Evolutionary conservation across 495 filamentous ascomycete species (phyloP).

Genomic region (Acidomyces sp.): DNA sequence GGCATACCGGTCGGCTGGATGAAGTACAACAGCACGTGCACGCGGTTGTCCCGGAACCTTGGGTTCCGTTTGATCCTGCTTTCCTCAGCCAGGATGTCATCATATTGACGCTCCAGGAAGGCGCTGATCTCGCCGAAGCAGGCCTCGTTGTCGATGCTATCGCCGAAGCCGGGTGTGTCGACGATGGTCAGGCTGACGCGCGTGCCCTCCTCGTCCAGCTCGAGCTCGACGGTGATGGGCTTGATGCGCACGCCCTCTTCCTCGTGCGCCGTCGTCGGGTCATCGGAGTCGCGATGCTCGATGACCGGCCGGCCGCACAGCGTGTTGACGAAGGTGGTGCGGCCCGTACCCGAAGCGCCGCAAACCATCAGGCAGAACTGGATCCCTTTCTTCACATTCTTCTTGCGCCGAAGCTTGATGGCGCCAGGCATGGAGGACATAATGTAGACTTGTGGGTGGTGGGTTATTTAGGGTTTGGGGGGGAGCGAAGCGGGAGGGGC

Average conservation of each 20-base stretch:
- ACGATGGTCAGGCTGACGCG: constrained; percentile 96
- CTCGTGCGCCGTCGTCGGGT: constrained; percentile 72
- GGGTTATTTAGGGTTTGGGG: background rate
- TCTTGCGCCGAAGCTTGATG: constrained; percentile 94
- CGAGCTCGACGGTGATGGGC: constrained; percentile 96
- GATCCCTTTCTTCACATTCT: constrained; percentile 99
- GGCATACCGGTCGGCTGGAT: constrained; percentile 86
- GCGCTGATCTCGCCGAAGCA: constrained; percentile 96
- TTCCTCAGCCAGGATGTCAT: constrained; percentile 96
- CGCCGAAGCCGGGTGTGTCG: constrained; percentile 95
- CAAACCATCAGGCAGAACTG: constrained; percentile 99
- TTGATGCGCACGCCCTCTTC: constrained; percentile 97
- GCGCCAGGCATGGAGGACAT: constrained; percentile 14
- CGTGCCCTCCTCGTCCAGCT: constrained; percentile 95
- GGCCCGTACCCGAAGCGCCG: constrained; percentile 92
- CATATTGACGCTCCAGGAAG: constrained; percentile 96
- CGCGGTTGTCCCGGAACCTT: constrained; percentile 95
- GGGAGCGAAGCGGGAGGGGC: background rate
- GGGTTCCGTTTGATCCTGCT: constrained; percentile 99
- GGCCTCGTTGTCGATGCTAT: constrained; percentile 98
- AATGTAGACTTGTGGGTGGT: background rate
- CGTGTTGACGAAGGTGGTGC: constrained; percentile 98
- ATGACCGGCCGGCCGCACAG: constrained; percentile 92
- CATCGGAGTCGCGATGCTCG: constrained; percentile 76
- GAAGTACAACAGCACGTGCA: constrained; percentile 96